A percentile compares a stretch with the other conserved stretches of the same genome.
These are phyloP conservation scores for Fusarium longipes DNA, from an alignment of 2,329 filamentous ascomycete species.

Conservation along the genomic window DNA sequence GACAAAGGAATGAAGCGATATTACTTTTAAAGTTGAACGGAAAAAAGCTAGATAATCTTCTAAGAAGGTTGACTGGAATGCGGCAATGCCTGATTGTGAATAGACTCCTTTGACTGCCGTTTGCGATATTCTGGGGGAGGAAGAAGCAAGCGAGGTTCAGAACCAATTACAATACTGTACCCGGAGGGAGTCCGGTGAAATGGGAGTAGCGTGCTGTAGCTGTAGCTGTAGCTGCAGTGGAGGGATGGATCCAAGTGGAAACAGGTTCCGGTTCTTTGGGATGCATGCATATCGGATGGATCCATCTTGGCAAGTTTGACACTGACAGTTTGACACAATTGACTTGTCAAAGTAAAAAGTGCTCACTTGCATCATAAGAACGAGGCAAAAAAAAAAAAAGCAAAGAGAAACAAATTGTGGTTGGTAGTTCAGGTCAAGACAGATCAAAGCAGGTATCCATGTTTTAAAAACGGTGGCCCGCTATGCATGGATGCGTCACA, in stretches of 20 bases:
- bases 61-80: constrained; percentile 16
- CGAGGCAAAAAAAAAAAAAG: constrained; percentile 4
- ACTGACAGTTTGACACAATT: constrained; percentile 3
- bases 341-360: constrained; percentile 11
- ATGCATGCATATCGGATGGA: not conserved
- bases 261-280: constrained; percentile 25
- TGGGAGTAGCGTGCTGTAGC: constrained; percentile 11
- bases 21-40: not conserved
- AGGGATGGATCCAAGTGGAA: too few species aligned
- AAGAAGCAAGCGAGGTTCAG: not conserved
- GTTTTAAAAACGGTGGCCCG: not conserved
- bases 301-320: not conserved
- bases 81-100: not conserved
- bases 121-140: constrained; percentile 15
- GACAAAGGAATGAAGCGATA: constrained; percentile 9
- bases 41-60: not conserved
- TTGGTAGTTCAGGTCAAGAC: not conserved
- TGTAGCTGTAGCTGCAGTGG: too few species aligned
- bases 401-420: not conserved
- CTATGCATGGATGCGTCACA: constrained; percentile 6
- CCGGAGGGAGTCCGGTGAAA: too few species aligned
- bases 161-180: not conserved
- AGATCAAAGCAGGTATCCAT: not conserved
- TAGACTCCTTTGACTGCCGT: constrained; percentile 5
- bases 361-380: not conserved